Conservation (phyloP, 345 rosid genomes). For the Moricandia arvensis region DNA sequence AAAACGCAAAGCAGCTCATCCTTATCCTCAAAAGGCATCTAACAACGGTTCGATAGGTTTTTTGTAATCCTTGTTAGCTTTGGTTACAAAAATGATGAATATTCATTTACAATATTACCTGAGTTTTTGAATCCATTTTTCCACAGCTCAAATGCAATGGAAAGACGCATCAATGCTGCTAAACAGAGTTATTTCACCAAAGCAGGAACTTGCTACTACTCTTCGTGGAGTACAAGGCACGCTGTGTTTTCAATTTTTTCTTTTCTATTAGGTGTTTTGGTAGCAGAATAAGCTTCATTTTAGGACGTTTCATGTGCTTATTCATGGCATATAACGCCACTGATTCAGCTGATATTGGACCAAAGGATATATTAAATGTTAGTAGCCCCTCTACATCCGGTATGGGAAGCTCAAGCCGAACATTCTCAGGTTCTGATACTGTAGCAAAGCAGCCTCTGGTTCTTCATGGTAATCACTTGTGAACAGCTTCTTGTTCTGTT, state of each 20-base stretch:
- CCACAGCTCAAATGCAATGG: conserved; percentile 63
- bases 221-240: conserved; percentile 59
- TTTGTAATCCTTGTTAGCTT: conserved; percentile 8
- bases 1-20: conserved; percentile 94
- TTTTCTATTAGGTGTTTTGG: conserved; percentile 14
- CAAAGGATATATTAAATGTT: conserved; percentile 56
- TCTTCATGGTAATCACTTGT: conserved; percentile 16
- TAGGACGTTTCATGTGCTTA: conserved; percentile 64
- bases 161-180: conserved; percentile 62
- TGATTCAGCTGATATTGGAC: conserved; percentile 97
- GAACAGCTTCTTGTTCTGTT: no score
- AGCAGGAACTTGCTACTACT: conserved; percentile 44
- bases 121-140: conserved; percentile 15
- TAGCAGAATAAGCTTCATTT: conserved; percentile 31
- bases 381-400: conserved; percentile 43
- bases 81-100: background rate
- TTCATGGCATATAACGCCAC: conserved; percentile 58
- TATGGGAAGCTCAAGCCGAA: conserved; percentile 50
- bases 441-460: conserved; percentile 48
- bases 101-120: background rate
- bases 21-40: conserved; percentile 91
- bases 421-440: conserved; percentile 46
- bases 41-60: conserved; percentile 58
- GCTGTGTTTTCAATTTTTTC: conserved; percentile 26
- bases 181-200: conserved; percentile 46